Evolutionary conservation across 176 grass and related monocot genomes (phyloP).

Genomic region (Aegilops bicornis): DNA sequence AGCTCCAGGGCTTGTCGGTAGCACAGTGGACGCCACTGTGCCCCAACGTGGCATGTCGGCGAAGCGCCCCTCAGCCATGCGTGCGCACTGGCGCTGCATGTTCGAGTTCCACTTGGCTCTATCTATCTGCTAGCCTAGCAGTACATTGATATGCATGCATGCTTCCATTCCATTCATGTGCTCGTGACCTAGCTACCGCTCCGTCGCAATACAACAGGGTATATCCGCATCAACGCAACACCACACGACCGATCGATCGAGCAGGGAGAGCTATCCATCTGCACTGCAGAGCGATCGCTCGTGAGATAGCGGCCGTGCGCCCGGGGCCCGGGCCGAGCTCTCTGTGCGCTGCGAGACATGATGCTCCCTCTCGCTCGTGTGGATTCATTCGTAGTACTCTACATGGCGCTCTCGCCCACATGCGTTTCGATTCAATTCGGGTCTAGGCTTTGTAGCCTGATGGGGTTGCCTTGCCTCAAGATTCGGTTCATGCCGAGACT

Average conservation of each 20-base stretch:
- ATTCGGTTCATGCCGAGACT: background rate
- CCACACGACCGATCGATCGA: background rate
- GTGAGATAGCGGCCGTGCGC: background rate
- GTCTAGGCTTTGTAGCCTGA: background rate
- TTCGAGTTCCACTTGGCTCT: background rate
- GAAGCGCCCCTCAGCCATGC: background rate
- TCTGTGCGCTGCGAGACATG: background rate
- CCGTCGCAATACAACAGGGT: background rate
- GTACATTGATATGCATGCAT: background rate
- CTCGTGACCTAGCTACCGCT: background rate
- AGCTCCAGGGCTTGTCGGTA: constrained; percentile 1
- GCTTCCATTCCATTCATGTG: background rate
- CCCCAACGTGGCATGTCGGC: constrained; percentile 26
- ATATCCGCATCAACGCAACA: background rate
- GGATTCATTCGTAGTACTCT: background rate
- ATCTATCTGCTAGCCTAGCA: background rate
- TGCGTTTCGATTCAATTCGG: background rate
- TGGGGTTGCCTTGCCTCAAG: background rate
- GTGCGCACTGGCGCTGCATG: background rate
- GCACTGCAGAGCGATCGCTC: background rate
- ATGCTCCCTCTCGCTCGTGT: background rate
- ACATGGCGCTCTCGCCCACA: background rate
- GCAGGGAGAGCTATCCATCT: background rate
- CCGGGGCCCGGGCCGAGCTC: background rate
- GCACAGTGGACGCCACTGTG: constrained; percentile 4